A percentile compares a stretch with the other conserved stretches of the same genome.
Conservation (phyloP, 805 yeast genomes). For the Crinitomyces ghanaensis region DNA sequence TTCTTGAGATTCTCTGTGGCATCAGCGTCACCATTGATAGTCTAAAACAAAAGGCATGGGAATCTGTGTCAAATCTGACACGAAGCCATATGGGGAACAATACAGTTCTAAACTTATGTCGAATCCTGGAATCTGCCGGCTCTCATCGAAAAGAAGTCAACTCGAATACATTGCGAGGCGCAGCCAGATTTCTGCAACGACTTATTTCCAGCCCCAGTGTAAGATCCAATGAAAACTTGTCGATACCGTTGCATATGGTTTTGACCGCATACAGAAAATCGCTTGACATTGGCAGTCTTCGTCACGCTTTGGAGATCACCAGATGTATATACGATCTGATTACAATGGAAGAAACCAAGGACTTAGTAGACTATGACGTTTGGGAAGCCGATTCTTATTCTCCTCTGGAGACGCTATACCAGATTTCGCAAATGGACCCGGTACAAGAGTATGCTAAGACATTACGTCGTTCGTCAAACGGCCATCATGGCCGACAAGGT, state of each 20-base stretch:
- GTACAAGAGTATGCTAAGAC: slow-evolving; percentile 5
- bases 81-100: slow-evolving; percentile 29
- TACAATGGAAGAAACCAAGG: slow-evolving; percentile 22
- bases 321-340: slow-evolving; percentile 32
- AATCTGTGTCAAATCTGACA: slow-evolving; percentile 30
- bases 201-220: slow-evolving; percentile 15
- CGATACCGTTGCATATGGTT: slow-evolving; percentile 23
- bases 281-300: slow-evolving; percentile 28
- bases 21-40: slow-evolving; percentile 29
- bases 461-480: background rate
- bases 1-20: slow-evolving; percentile 38
- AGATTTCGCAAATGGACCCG: slow-evolving; percentile 5
- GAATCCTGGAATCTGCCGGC: slow-evolving; percentile 23
- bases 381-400: slow-evolving; percentile 26
- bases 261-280: slow-evolving; percentile 27
- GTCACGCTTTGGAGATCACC: slow-evolving; percentile 32
- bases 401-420: slow-evolving; percentile 28
- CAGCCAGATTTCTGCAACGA: slow-evolving; percentile 23
- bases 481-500: background rate
- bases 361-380: slow-evolving; percentile 20
- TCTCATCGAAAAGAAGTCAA: slow-evolving; percentile 19
- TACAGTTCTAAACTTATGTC: slow-evolving; percentile 24
- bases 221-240: slow-evolving; percentile 19
- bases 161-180: slow-evolving; percentile 27
- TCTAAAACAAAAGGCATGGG: slow-evolving; percentile 29